Evolutionary conservation across 768 basidiomycete species (phyloP).

Genomic region (Termitomyces sp.): DNA sequence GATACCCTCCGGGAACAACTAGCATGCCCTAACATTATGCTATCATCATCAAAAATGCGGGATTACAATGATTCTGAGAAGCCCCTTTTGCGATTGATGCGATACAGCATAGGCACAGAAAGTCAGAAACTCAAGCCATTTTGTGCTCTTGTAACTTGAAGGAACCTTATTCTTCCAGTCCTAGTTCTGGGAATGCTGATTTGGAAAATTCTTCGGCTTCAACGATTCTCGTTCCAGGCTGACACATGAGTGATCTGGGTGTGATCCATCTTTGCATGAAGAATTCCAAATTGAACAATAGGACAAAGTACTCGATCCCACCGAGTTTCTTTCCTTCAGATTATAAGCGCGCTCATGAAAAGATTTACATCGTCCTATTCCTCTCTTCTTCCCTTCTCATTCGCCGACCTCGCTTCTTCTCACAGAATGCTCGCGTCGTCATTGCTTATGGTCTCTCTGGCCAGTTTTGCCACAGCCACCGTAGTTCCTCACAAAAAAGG

Average conservation of each 20-base stretch:
- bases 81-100: neutral
- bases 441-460: neutral
- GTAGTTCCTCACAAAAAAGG: conserved; percentile 10
- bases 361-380: neutral
- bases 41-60: neutral
- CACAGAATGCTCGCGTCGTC: neutral
- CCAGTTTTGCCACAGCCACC: neutral
- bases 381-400: neutral
- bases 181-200: neutral
- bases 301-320: neutral
- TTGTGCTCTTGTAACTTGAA: neutral
- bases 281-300: neutral
- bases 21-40: no score
- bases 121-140: neutral
- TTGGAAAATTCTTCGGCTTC: neutral
- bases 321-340: neutral
- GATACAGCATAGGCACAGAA: neutral
- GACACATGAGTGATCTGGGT: neutral
- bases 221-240: neutral
- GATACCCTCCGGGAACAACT: neutral
- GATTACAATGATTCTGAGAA: neutral
- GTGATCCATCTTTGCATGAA: neutral
- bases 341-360: neutral
- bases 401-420: neutral
- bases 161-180: neutral